Evolutionary conservation across 768 basidiomycete genomes (phyloP), one percentile per base, ranked within the genome.

Genomic region (Mycena amicta): DNA sequence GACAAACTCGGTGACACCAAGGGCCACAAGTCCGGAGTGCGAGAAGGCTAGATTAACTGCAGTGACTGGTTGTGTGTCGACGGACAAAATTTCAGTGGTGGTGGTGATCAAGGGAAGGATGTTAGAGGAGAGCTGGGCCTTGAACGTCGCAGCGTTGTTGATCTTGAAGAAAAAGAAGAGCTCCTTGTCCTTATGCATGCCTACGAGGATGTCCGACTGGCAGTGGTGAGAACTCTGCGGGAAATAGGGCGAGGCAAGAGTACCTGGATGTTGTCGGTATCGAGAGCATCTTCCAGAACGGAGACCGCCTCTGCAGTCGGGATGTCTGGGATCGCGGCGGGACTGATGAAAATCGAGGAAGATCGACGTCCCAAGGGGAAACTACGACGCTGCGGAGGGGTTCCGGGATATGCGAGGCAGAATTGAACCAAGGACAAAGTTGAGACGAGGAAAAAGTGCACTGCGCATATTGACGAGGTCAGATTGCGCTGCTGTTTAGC

Each of bases 21-120:
- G 60, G 16, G 61, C 29, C 5, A 31, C 29, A 1, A 70, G 56
- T 5, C 68, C 68, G 0, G 58, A 53, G 18, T 63, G 52, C 2
- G 67, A 66, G 28, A 70, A 70, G 2, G 68, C 68, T 16, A 70
- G 30, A 46, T 69, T 70, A 12, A 68, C 64, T 6, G 63, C 65
- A 5, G 68, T 67, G 5, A 66, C n/a, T 1, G 66, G 68, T 29
- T 67, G 67, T 16, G 65, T 65, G 26, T 56, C 43, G 8, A 58
- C 57, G 13, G 57, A 43, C 5, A 66, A 52, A 33, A 68, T 55
- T 28, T 68, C 61, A 18, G 59, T 59, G 11, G 67, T 68, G 5
- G 61, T 47, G 4, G 68, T 70, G 41, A 68, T 64, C 33, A 68
- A 43, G 11, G 65, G 60, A 12, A 60, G 26, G 23, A 69, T 69